Conservation (phyloP, 2,329 filamentous ascomycete genomes). For the Colletotrichum liaoningense region DNA sequence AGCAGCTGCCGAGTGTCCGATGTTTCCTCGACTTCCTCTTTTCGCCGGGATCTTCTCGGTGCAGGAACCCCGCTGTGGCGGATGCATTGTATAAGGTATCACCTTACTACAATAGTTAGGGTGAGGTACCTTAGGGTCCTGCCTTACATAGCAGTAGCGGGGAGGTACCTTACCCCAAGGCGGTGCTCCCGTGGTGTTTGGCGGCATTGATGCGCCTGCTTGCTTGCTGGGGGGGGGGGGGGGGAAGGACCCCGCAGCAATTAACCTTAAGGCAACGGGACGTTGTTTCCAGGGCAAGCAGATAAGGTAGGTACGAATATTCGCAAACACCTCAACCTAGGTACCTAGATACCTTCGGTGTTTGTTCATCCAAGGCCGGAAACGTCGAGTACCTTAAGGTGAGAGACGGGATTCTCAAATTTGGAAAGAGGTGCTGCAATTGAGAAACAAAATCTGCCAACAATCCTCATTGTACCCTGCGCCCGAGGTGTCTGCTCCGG, state of each 20-base stretch:
- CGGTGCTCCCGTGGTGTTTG: neutral
- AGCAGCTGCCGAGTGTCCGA: neutral
- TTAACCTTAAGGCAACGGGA: constrained; percentile 11
- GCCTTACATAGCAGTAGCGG: too few relatives aligned
- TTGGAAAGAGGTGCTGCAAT: neutral
- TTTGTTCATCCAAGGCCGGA: too few relatives aligned
- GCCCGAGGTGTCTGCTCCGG: neutral
- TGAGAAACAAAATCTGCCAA: neutral
- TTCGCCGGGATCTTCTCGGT: constrained; percentile 10
- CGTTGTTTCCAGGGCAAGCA: neutral
- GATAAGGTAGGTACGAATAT: neutral
- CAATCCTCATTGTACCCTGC: neutral
- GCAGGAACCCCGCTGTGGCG: constrained; percentile 33
- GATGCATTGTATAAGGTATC: neutral
- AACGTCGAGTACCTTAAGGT: too few relatives aligned
- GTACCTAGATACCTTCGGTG: too few relatives aligned
- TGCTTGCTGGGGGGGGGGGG: neutral
- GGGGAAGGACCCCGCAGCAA: constrained; percentile 20
- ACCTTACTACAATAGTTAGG: too few relatives aligned
- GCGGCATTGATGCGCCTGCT: neutral
- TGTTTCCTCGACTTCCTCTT: constrained; percentile 1
- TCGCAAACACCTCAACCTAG: too few relatives aligned
- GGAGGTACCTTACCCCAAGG: too few relatives aligned
- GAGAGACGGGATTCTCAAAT: neutral
- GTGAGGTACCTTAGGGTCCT: too few relatives aligned